phyloP scores from a whole-genome alignment of 2,329 filamentous ascomycete genomes.

The Colletotrichum sp. region DNA sequence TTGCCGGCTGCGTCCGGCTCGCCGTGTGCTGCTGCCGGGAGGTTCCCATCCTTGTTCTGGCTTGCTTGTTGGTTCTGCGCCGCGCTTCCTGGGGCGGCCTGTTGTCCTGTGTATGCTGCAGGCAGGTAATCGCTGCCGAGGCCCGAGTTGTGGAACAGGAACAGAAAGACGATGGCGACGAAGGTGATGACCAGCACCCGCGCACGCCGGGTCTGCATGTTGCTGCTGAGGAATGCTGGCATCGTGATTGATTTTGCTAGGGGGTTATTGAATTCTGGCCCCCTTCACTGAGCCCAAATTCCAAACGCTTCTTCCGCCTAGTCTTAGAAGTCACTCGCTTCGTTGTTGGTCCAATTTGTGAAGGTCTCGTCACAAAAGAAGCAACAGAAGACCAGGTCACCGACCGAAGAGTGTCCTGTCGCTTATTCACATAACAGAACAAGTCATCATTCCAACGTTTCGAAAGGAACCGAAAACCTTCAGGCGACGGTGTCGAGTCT shows the following conservation, averaged over 20 bases:
- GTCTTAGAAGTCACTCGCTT: not conserved
- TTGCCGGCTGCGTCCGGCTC: conserved; percentile 3
- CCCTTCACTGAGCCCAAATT: not conserved
- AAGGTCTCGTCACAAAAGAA: not conserved
- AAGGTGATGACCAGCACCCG: conserved; percentile 3
- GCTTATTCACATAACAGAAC: not conserved
- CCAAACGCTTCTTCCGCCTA: not conserved
- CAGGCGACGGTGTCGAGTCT: conserved; percentile 2
- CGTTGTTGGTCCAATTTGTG: not conserved
- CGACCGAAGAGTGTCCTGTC: not conserved
- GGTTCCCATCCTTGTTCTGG: not conserved
- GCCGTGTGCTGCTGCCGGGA: not conserved
- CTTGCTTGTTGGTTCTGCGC: not conserved
- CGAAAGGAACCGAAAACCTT: not conserved
- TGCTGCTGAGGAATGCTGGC: conserved; percentile 14
- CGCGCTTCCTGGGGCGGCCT: not conserved
- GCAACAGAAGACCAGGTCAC: not conserved
- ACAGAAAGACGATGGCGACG: not conserved
- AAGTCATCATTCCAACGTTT: not conserved
- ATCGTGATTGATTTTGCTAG: not conserved
- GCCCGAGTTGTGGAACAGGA: not conserved
- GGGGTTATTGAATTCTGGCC: not conserved
- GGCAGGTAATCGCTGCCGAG: not conserved
- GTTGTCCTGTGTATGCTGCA: not conserved
- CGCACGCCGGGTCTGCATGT: not conserved